Conservation (phyloP, 345 rosid genomes). For the Eucalyptus victrix region DNA sequence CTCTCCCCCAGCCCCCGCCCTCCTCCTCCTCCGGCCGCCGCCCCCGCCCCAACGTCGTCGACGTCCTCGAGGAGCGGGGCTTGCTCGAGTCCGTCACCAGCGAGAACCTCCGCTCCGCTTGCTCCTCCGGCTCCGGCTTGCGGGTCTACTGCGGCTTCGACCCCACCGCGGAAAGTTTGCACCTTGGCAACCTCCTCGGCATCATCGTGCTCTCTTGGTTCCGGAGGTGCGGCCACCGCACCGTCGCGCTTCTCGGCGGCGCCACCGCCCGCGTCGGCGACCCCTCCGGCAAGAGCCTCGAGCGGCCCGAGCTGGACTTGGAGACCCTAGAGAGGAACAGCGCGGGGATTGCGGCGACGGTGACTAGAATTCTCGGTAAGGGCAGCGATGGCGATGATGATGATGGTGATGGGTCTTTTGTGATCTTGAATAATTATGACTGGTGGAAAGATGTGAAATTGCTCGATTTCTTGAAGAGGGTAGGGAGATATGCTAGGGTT, state of each 20-base stretch:
- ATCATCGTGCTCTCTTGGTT: conserved; percentile 96
- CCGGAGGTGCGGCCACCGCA: conserved; percentile 75
- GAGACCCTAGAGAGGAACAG: conserved; percentile 46
- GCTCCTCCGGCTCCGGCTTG: conserved; percentile 29
- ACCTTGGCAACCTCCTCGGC: conserved; percentile 86
- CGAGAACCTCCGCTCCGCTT: conserved; percentile 60
- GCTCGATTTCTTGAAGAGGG: conserved; percentile 71
- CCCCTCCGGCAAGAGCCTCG: conserved; percentile 90
- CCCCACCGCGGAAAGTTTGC: conserved; percentile 91
- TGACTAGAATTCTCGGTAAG: conserved; percentile 30
- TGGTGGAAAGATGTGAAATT: conserved; percentile 90
- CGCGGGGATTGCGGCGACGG: conserved; percentile 31
- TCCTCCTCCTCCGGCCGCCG: not conserved
- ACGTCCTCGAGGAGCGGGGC: conserved; percentile 74
- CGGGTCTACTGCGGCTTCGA: conserved; percentile 91
- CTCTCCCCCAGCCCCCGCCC: not conserved
- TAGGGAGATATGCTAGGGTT: conserved; percentile 77
- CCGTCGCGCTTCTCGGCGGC: conserved; percentile 87
- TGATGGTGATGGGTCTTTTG: not conserved
- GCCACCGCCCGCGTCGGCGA: conserved; percentile 92
- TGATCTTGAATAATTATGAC: conserved; percentile 73
- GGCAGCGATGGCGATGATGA: not conserved
- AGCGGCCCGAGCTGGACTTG: conserved; percentile 76
- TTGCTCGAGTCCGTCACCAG: conserved; percentile 74
- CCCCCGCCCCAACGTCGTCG: conserved; percentile 39